Percentiles rank a stretch among this genome's conserved stretches.
Evolutionary conservation across 129 eudicot genomes (phyloP).

Genomic region (Silybum marianum): DNA sequence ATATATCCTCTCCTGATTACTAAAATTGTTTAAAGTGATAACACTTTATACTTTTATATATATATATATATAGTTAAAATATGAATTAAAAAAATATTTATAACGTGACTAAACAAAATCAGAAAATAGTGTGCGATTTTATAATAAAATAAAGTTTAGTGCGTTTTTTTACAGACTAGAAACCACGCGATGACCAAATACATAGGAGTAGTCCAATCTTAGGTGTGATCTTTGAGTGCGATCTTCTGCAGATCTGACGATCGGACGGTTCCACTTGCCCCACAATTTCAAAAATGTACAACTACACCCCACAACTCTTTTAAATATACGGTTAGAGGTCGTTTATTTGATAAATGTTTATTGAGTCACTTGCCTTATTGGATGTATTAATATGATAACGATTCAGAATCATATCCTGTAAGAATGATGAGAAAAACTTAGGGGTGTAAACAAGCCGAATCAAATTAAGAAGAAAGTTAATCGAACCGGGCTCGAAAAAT

Average conservation of each 20-base stretch:
- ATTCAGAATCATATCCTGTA: neutral
- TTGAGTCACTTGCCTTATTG: too few species aligned
- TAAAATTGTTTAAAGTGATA: too few species aligned
- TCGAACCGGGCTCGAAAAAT: too few species aligned
- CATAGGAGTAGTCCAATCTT: constrained; percentile 28
- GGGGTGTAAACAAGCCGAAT: too few species aligned
- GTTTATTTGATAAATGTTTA: neutral
- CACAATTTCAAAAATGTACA: neutral
- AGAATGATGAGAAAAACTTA: too few species aligned
- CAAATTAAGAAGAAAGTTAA: too few species aligned
- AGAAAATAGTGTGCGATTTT: neutral
- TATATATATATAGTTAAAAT: neutral
- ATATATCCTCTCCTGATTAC: too few species aligned
- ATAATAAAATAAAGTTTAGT: constrained; percentile 8
- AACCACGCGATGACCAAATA: constrained; percentile 20
- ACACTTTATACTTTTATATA: too few species aligned
- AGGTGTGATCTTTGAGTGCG: constrained; percentile 23
- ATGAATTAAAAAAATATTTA: neutral
- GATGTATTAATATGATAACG: too few species aligned
- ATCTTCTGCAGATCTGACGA: constrained; percentile 4
- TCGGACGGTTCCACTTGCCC: neutral
- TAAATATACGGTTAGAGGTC: constrained; percentile 1
- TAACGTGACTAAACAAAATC: neutral
- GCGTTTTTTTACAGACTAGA: constrained; percentile 14
- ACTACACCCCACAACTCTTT: constrained; percentile 10